phyloP scores from a whole-genome alignment of 495 filamentous ascomycete species.

The Lichenothelia convexa region DNA sequence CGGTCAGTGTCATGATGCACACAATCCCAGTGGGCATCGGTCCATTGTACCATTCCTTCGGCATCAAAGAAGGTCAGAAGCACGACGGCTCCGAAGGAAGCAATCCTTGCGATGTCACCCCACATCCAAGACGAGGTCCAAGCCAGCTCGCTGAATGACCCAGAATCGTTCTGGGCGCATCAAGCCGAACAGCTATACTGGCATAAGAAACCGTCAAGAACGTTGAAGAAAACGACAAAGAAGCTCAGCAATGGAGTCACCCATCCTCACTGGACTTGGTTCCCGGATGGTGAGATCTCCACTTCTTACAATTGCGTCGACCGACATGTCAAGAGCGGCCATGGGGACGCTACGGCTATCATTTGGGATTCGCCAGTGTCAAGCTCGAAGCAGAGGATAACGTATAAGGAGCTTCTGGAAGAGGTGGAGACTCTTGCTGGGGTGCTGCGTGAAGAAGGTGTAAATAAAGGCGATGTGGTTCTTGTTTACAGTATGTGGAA shows the following conservation, averaged over 20 bases:
- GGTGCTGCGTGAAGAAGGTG: constrained; percentile 65
- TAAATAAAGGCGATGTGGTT: constrained; percentile 76
- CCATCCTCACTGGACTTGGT: constrained; percentile 66
- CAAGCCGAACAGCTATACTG: constrained; percentile 63
- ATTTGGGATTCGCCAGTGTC: constrained; percentile 81
- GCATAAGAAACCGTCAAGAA: constrained; percentile 47
- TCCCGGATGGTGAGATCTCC: constrained; percentile 73
- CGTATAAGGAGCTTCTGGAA: constrained; percentile 56
- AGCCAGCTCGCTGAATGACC: constrained; percentile 33
- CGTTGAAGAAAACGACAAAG: constrained; percentile 27
- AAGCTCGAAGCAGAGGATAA: constrained; percentile 47
- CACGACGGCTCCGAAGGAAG: too few relatives aligned
- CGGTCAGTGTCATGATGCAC: too few relatives aligned
- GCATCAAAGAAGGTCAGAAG: too few relatives aligned
- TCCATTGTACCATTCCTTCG: too few relatives aligned
- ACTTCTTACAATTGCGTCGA: constrained; percentile 85
- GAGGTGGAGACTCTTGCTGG: constrained; percentile 74
- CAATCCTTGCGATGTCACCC: constrained; percentile 13
- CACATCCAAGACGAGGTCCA: constrained; percentile 21
- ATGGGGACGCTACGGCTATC: constrained; percentile 56
- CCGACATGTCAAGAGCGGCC: constrained; percentile 59
- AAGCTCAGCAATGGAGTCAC: constrained; percentile 28
- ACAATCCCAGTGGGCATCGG: too few relatives aligned
- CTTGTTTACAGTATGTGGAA: constrained; percentile 88
- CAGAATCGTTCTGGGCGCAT: constrained; percentile 56